A percentile compares a stretch with the other conserved stretches of the same genome.
phyloP scores from a whole-genome alignment of 148 eudicot genomes.

The Heliamphora exappendiculata region DNA sequence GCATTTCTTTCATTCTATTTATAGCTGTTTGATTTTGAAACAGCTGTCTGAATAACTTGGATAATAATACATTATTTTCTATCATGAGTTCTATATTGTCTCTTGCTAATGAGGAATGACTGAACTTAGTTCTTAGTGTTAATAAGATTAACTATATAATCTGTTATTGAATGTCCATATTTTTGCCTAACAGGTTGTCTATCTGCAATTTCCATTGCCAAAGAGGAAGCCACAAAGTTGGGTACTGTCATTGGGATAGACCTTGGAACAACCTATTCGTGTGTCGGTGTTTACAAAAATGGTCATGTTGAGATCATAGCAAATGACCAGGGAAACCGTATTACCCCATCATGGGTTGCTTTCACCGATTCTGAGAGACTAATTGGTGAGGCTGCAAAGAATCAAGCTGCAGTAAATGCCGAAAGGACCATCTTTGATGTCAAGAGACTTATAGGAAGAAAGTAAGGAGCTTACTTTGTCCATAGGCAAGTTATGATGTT shows the following conservation, averaged over 20 bases:
- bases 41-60: not conserved
- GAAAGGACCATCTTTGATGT: slow-evolving; percentile 35
- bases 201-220: slow-evolving; percentile 35
- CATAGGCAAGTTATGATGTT: no score
- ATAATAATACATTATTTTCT: not conserved
- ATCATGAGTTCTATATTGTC: not conserved
- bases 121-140: not conserved
- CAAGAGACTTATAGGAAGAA: slow-evolving; percentile 33
- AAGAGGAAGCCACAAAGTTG: slow-evolving; percentile 30
- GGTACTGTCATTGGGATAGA: slow-evolving; percentile 41
- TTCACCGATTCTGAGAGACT: slow-evolving; percentile 26
- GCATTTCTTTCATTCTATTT: not conserved
- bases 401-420: slow-evolving; percentile 29
- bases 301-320: slow-evolving; percentile 41
- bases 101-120: not conserved
- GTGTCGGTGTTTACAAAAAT: slow-evolving; percentile 39
- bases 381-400: slow-evolving; percentile 38
- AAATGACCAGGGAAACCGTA: slow-evolving; percentile 42
- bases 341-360: slow-evolving; percentile 40
- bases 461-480: slow-evolving; percentile 12
- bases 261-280: slow-evolving; percentile 36
- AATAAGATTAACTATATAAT: not conserved
- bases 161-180: not conserved
- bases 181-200: slow-evolving; percentile 24
- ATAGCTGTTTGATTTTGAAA: not conserved